phyloP scores from a whole-genome alignment of 2,329 filamentous ascomycete species.

The Scytalidium sp. region DNA sequence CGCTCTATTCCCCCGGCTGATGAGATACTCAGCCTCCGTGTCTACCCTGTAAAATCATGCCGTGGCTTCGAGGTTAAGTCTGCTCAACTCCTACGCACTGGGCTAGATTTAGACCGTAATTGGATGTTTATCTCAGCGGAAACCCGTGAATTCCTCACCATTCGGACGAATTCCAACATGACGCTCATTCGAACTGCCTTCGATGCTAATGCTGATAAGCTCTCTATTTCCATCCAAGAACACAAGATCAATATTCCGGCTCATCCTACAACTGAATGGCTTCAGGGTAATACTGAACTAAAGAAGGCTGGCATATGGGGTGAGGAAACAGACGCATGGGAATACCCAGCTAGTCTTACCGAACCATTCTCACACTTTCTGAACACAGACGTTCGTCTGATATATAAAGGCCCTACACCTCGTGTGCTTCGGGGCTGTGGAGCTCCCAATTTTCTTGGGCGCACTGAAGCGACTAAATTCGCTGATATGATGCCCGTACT shows the following conservation, averaged over 20 bases:
- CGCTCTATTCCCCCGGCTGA: too few relatives aligned
- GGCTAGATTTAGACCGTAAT: constrained; percentile 59
- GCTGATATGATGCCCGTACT: constrained; percentile 57
- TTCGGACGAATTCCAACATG: constrained; percentile 58
- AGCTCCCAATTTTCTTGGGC: constrained; percentile 49
- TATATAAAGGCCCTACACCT: constrained; percentile 59
- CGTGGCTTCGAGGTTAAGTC: constrained; percentile 54
- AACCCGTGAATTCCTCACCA: constrained; percentile 59
- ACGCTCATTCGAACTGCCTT: constrained; percentile 57
- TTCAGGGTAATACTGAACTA: constrained; percentile 48
- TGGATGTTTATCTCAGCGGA: constrained; percentile 63
- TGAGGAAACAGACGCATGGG: constrained; percentile 52
- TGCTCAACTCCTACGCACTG: constrained; percentile 49
- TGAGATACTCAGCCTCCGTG: constrained; percentile 37
- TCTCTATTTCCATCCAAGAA: constrained; percentile 46
- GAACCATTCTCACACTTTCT: constrained; percentile 53
- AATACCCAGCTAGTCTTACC: constrained; percentile 50
- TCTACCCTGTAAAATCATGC: constrained; percentile 67
- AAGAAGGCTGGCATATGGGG: constrained; percentile 55
- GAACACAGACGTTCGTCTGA: constrained; percentile 49
- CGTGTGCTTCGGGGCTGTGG: constrained; percentile 55
- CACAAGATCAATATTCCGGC: constrained; percentile 49
- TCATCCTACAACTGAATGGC: constrained; percentile 50
- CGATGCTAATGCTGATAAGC: constrained; percentile 37
- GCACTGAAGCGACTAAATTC: constrained; percentile 51